Evolutionary conservation across 2,329 filamentous ascomycete species (phyloP).

Genomic region (Aspergillus clavatus): DNA sequence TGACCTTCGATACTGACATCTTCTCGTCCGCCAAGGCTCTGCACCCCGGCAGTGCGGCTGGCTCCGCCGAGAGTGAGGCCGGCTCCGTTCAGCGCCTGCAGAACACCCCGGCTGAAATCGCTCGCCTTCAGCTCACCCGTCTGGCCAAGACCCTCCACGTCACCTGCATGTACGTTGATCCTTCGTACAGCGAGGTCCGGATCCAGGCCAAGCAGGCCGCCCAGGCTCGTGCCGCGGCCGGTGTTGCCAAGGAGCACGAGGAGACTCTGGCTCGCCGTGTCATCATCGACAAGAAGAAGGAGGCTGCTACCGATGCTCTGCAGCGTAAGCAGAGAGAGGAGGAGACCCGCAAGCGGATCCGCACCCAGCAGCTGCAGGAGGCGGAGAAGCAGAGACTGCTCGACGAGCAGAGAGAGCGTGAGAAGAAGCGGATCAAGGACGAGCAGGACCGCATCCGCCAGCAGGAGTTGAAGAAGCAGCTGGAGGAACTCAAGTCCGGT

Average conservation of each 20-base stretch:
- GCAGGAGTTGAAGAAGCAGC: constrained; percentile 88
- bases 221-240: constrained; percentile 74
- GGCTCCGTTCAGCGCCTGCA: constrained; percentile 90
- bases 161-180: constrained; percentile 93
- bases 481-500: constrained; percentile 84
- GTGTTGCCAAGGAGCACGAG: constrained; percentile 85
- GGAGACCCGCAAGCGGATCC: constrained; percentile 77
- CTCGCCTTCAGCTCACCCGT: constrained; percentile 87
- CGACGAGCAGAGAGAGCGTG: constrained; percentile 89
- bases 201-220: constrained; percentile 74
- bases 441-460: constrained; percentile 86
- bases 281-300: constrained; percentile 94
- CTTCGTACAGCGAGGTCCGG: constrained; percentile 77
- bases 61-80: constrained; percentile 80
- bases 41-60: constrained; percentile 75
- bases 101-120: constrained; percentile 96
- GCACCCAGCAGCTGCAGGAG: constrained; percentile 81
- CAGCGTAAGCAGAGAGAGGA: constrained; percentile 90
- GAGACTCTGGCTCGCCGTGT: constrained; percentile 82
- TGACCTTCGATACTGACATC: constrained; percentile 96
- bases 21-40: constrained; percentile 95
- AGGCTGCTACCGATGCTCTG: constrained; percentile 82
- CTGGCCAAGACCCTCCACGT: constrained; percentile 87
- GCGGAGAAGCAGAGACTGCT: constrained; percentile 82
- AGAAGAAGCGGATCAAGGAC: constrained; percentile 76